phyloP scores from a whole-genome alignment of 176 grass and related monocot species.

The maize (Zea mays) region Zm-B73-REFERENCE-NAM-5.0 NC_050100.1:195086001-195086500 shows the following conservation, averaged over 20 bases:
- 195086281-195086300: conserved; percentile 32
- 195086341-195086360: conserved; percentile 48
- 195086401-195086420: conserved; percentile 35
- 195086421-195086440: conserved; percentile 38
- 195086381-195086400: conserved; percentile 47
- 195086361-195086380: conserved; percentile 48
- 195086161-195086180: conserved; percentile 91
- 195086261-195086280: conserved; percentile 46
- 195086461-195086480: conserved; percentile 50
- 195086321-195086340: conserved; percentile 38
- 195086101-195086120: not conserved
- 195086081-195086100: conserved; percentile 11
- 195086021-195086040: conserved; percentile 3
- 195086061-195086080: not conserved
- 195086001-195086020: not conserved
- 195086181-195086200: conserved; percentile 69
- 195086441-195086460: conserved; percentile 35
- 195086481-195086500: conserved; percentile 27
- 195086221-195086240: conserved; percentile 32
- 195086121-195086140: not conserved
- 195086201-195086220: conserved; percentile 46
- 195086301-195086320: conserved; percentile 37
- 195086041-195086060: not conserved
- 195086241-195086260: conserved; percentile 39
- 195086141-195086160: not conserved